phyloP scores from a whole-genome alignment of 768 basidiomycete genomes.

The Exsudoporus frostii region DNA sequence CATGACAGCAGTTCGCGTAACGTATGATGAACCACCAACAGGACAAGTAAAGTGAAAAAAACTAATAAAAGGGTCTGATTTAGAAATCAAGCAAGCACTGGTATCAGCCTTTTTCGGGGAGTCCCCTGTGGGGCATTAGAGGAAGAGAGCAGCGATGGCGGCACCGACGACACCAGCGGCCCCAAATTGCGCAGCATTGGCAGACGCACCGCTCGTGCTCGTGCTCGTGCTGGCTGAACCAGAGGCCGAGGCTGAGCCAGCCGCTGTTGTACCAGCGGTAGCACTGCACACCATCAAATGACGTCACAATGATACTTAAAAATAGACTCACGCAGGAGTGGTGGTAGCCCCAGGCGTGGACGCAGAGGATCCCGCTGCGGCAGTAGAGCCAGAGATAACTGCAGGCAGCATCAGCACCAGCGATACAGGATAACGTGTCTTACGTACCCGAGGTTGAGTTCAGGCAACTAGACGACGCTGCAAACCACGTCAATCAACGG shows the following conservation, averaged over 20 bases:
- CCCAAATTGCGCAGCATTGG: constrained; percentile 42
- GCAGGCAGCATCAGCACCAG: constrained; percentile 13
- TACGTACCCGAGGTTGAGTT: constrained; percentile 22
- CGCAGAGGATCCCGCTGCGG: background rate
- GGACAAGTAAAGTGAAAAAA: constrained; percentile 11
- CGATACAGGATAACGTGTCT: constrained; percentile 10
- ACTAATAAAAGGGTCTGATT: constrained; percentile 10
- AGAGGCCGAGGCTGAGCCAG: background rate
- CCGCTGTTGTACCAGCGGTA: constrained; percentile 1
- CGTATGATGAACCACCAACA: constrained; percentile 15
- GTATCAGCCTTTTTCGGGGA: constrained; percentile 18
- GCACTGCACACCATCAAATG: constrained; percentile 7
- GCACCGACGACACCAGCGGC: constrained; percentile 37
- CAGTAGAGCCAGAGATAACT: constrained; percentile 25
- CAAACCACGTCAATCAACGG: constrained; percentile 19
- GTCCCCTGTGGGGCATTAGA: constrained; percentile 22
- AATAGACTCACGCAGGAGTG: constrained; percentile 18
- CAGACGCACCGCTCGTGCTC: constrained; percentile 38
- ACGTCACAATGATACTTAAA: background rate
- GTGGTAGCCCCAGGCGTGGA: background rate
- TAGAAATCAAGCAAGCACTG: constrained; percentile 10
- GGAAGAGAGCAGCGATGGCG: constrained; percentile 37
- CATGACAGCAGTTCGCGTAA: constrained; percentile 8
- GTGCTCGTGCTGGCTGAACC: constrained; percentile 28
- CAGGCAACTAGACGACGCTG: constrained; percentile 32